Base-by-base conservation (phyloP, 768 basidiomycete genomes). In the Hortiboletus campestris region DNA sequence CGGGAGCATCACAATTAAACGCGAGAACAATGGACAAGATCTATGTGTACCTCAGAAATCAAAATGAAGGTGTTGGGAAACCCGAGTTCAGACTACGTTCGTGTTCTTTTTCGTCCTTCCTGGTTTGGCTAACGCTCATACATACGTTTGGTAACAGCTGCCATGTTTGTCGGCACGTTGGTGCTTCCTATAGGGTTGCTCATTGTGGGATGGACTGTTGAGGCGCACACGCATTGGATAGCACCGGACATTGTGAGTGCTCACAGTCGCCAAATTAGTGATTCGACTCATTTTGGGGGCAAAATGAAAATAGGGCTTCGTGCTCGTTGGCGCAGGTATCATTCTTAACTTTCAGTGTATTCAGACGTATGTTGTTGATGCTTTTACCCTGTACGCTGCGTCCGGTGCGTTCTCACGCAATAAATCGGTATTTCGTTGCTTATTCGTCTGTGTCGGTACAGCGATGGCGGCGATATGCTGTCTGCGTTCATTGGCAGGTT, bases 161-260 rank as follows among this genome's bases (percentile, higher is more conserved):
- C 80, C 0, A 83, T 88, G 78, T 57, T 87, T 7, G 75, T 82
- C 4, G 85, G 81, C 0, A 80, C 82, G 0, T 57, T 86, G 19
- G 13, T 84, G 4, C 74, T 91, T 12, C 89, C 92, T 0, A 67
- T 82, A 13, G 90, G 89, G 0, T 70, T 91, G 14, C 69, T 93
- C 22, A 74, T 92, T 7, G 68, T 82, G 7, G 90, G 91, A 2
- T 93, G 90, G 88, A 74, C 81, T 0, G 84, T 85, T 5, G 72
- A 87, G 59, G 61, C 74, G 0, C 66, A 73, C 13, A 66, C 84
- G 0, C 83, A 82, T 56, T 94, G 91, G 91, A 82, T 91, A 46
- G 84, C 74, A 0, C 79, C 83, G 2, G 86, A 89, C 59, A 76
- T 90, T 25, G 86, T 86, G 58, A 55, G 82, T 45, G 6, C 29